These are phyloP conservation scores for Cladophialophora chaetospira DNA, from an alignment of 2,329 filamentous ascomycete species.

Conservation along the genomic window DNA sequence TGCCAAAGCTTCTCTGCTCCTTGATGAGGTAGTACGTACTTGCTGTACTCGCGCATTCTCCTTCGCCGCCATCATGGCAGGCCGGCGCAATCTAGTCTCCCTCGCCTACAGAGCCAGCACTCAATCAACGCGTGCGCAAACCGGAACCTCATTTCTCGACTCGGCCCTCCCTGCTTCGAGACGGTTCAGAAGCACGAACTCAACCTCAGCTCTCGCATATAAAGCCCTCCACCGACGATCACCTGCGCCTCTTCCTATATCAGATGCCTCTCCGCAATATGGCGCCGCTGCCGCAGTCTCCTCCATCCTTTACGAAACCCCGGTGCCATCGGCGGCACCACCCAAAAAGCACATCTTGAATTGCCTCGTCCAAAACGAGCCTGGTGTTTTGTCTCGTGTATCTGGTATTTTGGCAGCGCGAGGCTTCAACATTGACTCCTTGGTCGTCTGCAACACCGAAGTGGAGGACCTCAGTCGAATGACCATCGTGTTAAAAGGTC, in stretches of 20 bases:
- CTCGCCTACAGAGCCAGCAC: constrained; percentile 35
- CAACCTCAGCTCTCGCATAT: constrained; percentile 93
- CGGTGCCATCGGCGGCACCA: constrained; percentile 76
- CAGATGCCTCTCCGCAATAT: constrained; percentile 77
- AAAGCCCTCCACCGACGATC: constrained; percentile 93
- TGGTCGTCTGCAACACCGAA: constrained; percentile 97
- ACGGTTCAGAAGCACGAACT: constrained; percentile 51
- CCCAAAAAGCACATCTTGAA: constrained; percentile 96
- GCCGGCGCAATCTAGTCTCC: constrained; percentile 43
- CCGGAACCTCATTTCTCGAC: constrained; percentile 24
- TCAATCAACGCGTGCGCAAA: constrained; percentile 13
- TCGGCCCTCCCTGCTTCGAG: constrained; percentile 19
- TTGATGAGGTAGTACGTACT: background rate
- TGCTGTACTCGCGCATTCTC: background rate
- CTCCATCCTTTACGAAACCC: constrained; percentile 98
- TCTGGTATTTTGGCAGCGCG: constrained; percentile 94
- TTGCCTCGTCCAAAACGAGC: constrained; percentile 98
- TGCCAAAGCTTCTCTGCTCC: background rate
- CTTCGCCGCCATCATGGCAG: constrained; percentile 42
- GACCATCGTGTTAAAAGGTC: constrained; percentile 95
- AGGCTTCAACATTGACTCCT: constrained; percentile 98
- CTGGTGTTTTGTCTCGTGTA: constrained; percentile 92
- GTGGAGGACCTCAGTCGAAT: constrained; percentile 95
- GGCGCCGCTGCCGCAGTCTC: constrained; percentile 90
- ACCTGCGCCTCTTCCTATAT: constrained; percentile 76